A percentile compares a stretch with the other conserved stretches of the same genome.
phyloP scores from a whole-genome alignment of 169 alveolate species.

The Eimeria tenella region DNA sequence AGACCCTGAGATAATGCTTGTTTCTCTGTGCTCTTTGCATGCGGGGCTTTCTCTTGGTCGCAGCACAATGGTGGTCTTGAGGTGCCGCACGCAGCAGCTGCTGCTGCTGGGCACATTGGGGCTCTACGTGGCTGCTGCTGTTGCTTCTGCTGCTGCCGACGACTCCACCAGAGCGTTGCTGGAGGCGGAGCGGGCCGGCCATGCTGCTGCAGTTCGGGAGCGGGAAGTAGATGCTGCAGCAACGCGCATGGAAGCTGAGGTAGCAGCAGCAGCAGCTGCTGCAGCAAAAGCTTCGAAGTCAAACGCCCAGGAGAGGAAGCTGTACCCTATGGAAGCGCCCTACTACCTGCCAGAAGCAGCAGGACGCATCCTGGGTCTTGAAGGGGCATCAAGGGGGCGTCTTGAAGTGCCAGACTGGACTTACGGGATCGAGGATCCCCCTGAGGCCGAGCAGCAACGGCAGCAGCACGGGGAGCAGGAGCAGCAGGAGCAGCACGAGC shows the following conservation, averaged over 20 bases:
- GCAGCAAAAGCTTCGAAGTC: no score
- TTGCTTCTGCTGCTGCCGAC: neutral
- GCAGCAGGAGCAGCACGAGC: neutral
- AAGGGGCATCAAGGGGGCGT: neutral
- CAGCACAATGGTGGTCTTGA: neutral
- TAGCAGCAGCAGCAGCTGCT: no score
- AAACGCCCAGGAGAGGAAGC: no score
- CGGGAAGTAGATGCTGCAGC: no score
- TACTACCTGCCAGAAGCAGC: no score
- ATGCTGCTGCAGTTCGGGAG: no score
- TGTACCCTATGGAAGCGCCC: no score
- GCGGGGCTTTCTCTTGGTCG: no score
- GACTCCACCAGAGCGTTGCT: neutral
- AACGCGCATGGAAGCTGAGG: no score
- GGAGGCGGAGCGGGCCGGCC: no score
- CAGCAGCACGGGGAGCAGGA: neutral
- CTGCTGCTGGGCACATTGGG: neutral
- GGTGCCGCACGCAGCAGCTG: neutral
- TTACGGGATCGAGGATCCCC: neutral
- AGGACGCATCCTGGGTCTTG: neutral
- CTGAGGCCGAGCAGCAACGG: neutral
- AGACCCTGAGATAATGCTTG: neutral
- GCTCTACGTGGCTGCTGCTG: neutral
- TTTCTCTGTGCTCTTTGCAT: neutral
- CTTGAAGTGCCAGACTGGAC: conserved; percentile 9